phyloP scores from a whole-genome alignment of 306 rosid species.

The Adenanthera pavonina region DNA sequence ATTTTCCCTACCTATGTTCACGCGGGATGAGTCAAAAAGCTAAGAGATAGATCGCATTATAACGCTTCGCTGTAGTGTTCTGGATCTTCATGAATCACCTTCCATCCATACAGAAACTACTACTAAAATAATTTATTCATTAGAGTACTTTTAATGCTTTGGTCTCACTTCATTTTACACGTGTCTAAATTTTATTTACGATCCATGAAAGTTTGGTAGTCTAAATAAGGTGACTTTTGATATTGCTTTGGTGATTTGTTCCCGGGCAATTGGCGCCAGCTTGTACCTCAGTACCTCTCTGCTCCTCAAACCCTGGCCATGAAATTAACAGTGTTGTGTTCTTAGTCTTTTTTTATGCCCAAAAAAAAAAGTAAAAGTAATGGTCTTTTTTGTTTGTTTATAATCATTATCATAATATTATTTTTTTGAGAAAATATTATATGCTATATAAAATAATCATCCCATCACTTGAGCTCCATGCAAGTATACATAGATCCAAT shows the following conservation, averaged over 20 bases:
- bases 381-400: too few relatives aligned
- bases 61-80: neutral
- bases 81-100: neutral
- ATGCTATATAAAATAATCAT: too few relatives aligned
- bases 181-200: conserved; percentile 32
- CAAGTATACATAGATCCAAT: too few relatives aligned
- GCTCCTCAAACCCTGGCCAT: neutral
- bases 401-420: too few relatives aligned
- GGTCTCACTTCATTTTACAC: conserved; percentile 36
- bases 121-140: too few relatives aligned
- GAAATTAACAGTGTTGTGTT: neutral
- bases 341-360: neutral
- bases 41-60: conserved; percentile 50
- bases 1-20: conserved; percentile 38
- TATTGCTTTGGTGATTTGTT: conserved; percentile 36
- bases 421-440: too few relatives aligned
- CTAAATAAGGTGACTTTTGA: conserved; percentile 13
- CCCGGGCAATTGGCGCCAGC: conserved; percentile 24
- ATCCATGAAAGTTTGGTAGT: conserved; percentile 48
- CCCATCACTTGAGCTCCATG: too few relatives aligned
- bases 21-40: conserved; percentile 60
- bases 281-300: neutral
- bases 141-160: neutral
- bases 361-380: too few relatives aligned
- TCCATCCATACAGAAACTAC: neutral